phyloP scores from a whole-genome alignment of 208 protist species.

The Angomonas deanei region DNA sequence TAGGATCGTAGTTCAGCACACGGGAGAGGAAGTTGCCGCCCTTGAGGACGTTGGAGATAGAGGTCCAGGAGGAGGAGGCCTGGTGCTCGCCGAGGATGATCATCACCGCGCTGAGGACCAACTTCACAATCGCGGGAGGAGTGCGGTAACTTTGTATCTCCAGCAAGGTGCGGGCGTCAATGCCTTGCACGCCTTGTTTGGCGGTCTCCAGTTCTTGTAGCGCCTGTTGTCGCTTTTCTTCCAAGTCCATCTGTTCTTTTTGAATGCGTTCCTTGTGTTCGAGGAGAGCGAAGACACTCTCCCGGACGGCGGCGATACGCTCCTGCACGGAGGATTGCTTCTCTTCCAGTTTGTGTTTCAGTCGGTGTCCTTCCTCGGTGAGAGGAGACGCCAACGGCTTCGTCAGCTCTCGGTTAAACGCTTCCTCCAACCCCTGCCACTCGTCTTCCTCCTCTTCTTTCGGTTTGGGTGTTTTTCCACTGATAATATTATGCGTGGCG shows the following conservation, averaged over 20 bases:
- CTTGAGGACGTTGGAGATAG: not conserved
- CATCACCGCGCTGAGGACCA: slow-evolving; percentile 62
- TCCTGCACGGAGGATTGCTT: slow-evolving; percentile 17
- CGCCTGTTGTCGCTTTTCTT: slow-evolving; percentile 16
- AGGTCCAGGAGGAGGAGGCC: not conserved
- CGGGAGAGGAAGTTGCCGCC: slow-evolving; percentile 23
- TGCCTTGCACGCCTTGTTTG: slow-evolving; percentile 31
- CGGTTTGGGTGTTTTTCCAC: not conserved
- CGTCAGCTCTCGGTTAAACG: not conserved
- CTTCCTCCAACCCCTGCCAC: not conserved
- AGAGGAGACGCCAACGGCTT: not conserved
- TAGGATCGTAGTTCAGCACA: slow-evolving; percentile 37
- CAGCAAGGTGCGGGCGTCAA: slow-evolving; percentile 33
- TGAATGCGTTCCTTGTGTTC: slow-evolving; percentile 12
- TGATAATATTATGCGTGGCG: slow-evolving; percentile 14
- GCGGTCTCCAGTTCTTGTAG: slow-evolving; percentile 31
- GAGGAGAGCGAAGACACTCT: slow-evolving; percentile 8
- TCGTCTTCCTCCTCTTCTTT: not conserved
- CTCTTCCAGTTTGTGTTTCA: slow-evolving; percentile 12
- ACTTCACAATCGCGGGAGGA: slow-evolving; percentile 55
- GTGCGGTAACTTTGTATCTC: slow-evolving; percentile 68
- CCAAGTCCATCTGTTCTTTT: slow-evolving; percentile 15
- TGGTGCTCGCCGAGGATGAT: slow-evolving; percentile 37
- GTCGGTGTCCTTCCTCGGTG: slow-evolving; percentile 1
- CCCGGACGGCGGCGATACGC: slow-evolving; percentile 4